Conservation (phyloP, 2,329 filamentous ascomycete genomes). For the Fusarium hainanense region DNA sequence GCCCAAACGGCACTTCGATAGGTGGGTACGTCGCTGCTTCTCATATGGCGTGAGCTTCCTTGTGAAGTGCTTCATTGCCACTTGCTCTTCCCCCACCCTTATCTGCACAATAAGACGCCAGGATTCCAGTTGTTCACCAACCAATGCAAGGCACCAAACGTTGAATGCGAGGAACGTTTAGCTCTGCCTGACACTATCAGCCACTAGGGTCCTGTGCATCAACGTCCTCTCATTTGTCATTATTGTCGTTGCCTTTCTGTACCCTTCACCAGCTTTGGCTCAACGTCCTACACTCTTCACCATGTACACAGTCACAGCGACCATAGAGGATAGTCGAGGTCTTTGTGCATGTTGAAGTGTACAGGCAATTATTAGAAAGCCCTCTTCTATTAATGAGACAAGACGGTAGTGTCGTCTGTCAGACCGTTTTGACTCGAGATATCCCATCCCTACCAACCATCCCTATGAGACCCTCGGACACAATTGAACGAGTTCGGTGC, state of each 20-base stretch:
- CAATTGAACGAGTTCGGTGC: background rate
- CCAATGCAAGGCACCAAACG: conserved; percentile 10
- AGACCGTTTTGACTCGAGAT: background rate
- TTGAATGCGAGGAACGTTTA: background rate
- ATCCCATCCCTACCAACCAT: background rate
- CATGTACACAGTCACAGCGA: background rate
- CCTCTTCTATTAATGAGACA: background rate
- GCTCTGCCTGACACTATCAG: background rate
- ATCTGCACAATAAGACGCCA: background rate
- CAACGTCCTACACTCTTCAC: background rate
- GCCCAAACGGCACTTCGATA: background rate
- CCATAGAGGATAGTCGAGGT: background rate
- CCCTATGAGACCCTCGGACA: background rate
- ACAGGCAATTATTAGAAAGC: background rate
- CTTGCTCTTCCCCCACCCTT: conserved; percentile 10
- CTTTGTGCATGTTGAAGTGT: background rate
- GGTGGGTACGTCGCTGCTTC: conserved; percentile 5
- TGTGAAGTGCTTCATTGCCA: background rate
- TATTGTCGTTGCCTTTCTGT: background rate
- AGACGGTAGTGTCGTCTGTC: background rate
- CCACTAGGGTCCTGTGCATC: background rate
- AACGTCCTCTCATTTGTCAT: background rate
- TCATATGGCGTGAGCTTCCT: conserved; percentile 20
- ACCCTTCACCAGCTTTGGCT: background rate
- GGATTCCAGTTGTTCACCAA: background rate